These are phyloP conservation scores for Dactylorhiza incarnata DNA, from an alignment of 106 monocot species.

Conservation along the genomic window DNA sequence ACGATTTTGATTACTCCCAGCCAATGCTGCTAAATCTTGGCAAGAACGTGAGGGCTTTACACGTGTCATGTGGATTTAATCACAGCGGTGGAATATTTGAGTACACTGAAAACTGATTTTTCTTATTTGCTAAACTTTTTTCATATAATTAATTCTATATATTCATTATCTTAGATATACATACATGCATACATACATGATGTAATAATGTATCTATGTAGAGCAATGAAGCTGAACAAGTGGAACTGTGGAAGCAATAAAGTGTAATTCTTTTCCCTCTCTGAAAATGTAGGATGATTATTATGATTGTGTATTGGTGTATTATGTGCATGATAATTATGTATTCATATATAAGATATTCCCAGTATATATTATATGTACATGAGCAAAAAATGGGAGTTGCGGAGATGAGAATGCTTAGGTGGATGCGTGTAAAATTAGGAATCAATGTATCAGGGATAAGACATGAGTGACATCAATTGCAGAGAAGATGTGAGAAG, in stretches of 20 bases:
- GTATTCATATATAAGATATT: too few species aligned
- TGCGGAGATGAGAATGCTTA: too few species aligned
- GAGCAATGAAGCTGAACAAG: background rate
- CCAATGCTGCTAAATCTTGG: constrained; percentile 50
- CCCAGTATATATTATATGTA: too few species aligned
- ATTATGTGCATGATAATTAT: too few species aligned
- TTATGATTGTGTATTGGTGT: too few species aligned
- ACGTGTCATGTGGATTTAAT: constrained; percentile 93
- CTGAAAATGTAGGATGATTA: too few species aligned
- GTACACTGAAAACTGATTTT: constrained; percentile 23
- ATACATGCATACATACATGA: background rate
- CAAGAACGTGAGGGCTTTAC: constrained; percentile 43
- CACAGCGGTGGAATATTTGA: constrained; percentile 84
- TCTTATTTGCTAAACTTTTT: background rate
- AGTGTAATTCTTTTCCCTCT: too few species aligned
- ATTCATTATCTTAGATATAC: background rate
- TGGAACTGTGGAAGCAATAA: background rate
- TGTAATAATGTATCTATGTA: background rate
- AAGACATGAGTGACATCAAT: too few species aligned
- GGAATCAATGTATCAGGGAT: too few species aligned
- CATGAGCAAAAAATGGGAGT: too few species aligned
- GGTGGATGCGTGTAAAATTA: too few species aligned
- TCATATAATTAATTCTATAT: background rate
- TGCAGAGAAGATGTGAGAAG: too few species aligned
- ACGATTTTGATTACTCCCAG: constrained; percentile 54